phyloP scores from a whole-genome alignment of 768 basidiomycete genomes.

The Hericium coralloides region DNA sequence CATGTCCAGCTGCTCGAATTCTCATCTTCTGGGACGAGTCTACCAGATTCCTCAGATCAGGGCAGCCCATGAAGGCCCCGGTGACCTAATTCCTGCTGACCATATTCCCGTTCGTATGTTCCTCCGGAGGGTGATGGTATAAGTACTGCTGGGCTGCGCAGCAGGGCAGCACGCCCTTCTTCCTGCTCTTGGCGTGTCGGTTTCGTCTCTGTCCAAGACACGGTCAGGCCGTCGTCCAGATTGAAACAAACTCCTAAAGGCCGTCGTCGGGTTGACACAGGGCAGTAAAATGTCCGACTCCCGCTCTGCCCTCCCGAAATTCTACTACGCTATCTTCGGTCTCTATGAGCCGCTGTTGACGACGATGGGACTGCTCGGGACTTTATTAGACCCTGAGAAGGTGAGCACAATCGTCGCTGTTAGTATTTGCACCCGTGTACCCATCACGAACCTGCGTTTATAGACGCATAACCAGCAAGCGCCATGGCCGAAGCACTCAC shows the following conservation, averaged over 20 bases:
- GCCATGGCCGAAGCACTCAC: conserved; percentile 47
- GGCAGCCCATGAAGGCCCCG: not conserved
- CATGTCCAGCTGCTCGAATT: no score
- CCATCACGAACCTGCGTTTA: not conserved
- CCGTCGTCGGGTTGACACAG: not conserved
- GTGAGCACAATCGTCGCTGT: conserved; percentile 29
- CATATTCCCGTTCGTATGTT: not conserved
- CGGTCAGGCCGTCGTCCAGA: no score
- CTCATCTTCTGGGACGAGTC: not conserved
- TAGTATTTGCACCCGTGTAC: conserved; percentile 2
- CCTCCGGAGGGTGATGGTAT: not conserved
- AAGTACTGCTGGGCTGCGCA: not conserved
- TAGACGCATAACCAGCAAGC: conserved; percentile 72
- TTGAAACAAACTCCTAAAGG: no score
- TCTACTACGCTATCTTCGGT: conserved; percentile 68
- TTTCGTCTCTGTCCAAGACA: no score
- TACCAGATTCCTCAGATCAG: not conserved
- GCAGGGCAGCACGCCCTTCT: not conserved
- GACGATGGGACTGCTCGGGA: conserved; percentile 54
- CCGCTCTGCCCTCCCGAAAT: conserved; percentile 57
- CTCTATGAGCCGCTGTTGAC: conserved; percentile 68
- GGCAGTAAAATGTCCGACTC: conserved; percentile 27
- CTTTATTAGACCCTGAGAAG: conserved; percentile 53
- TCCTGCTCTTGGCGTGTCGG: not conserved
- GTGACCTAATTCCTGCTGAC: not conserved